Conservation (phyloP, 345 rosid species). For the Gossypium longicalyx region DNA sequence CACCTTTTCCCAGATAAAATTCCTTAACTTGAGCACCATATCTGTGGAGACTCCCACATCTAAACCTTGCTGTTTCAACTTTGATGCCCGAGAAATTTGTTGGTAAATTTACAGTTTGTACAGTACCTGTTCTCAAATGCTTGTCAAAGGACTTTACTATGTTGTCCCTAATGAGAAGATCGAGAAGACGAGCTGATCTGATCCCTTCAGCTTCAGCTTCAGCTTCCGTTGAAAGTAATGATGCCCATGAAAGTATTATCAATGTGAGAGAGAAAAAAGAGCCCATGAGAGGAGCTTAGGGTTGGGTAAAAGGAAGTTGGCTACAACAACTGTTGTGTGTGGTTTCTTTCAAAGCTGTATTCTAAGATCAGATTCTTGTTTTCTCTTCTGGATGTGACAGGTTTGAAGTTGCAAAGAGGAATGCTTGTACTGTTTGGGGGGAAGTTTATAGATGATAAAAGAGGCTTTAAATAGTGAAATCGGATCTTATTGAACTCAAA, state of each 20-base stretch:
- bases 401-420: constrained; percentile 26
- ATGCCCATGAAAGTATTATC: constrained; percentile 24
- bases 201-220: constrained; percentile 47
- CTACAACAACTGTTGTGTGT: too few relatives aligned
- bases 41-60: constrained; percentile 87
- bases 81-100: constrained; percentile 70
- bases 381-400: constrained; percentile 15
- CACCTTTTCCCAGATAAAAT: constrained; percentile 58
- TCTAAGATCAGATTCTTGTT: constrained; percentile 12
- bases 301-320: constrained; percentile 5
- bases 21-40: constrained; percentile 77
- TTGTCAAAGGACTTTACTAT: constrained; percentile 51
- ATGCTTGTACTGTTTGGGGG: constrained; percentile 17
- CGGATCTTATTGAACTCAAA: background rate
- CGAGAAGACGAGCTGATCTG: constrained; percentile 53
- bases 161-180: constrained; percentile 75
- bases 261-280: constrained; percentile 24
- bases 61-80: constrained; percentile 55
- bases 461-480: constrained; percentile 28
- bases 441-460: constrained; percentile 10
- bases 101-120: constrained; percentile 55
- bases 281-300: constrained; percentile 32
- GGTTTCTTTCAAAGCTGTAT: background rate
- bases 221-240: constrained; percentile 13
- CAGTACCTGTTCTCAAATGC: constrained; percentile 48